Percentiles rank a stretch among this genome's conserved stretches.
Conservation (phyloP, 169 alveolate species). For the Plasmodium sp. region DNA sequence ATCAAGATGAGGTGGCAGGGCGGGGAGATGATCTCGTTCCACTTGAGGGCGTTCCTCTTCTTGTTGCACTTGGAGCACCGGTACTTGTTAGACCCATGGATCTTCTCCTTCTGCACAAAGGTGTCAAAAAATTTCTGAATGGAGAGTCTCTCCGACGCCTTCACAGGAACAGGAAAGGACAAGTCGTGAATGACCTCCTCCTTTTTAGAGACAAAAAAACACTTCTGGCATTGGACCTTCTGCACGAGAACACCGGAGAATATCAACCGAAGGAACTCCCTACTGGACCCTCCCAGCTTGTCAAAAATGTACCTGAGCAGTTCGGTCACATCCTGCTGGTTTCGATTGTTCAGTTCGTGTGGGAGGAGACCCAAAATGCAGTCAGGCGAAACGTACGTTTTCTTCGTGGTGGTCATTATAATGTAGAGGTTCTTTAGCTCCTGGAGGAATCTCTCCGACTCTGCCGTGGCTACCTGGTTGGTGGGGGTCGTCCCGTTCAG, state of each 20-base stretch:
- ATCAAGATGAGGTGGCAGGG: slow-evolving; percentile 87
- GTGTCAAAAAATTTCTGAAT: slow-evolving; percentile 83
- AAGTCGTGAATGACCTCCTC: slow-evolving; percentile 83
- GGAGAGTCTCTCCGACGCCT: slow-evolving; percentile 31
- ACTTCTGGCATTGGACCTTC: slow-evolving; percentile 81
- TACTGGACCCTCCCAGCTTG: slow-evolving; percentile 77
- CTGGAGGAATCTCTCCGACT: slow-evolving; percentile 3
- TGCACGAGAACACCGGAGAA: slow-evolving; percentile 86
- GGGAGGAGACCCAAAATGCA: slow-evolving; percentile 78
- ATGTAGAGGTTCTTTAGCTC: slow-evolving; percentile 70
- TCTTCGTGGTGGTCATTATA: slow-evolving; percentile 77
- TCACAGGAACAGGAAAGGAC: slow-evolving; percentile 78
- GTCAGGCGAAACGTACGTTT: slow-evolving; percentile 73
- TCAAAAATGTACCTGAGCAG: slow-evolving; percentile 79
- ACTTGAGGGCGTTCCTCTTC: slow-evolving; percentile 82
- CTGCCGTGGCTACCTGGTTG: background rate
- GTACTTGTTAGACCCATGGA: slow-evolving; percentile 84
- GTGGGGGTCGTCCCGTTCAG: background rate
- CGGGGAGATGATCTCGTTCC: slow-evolving; percentile 87
- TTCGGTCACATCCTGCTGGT: slow-evolving; percentile 89
- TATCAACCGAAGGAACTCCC: slow-evolving; percentile 78
- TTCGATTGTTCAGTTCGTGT: slow-evolving; percentile 59
- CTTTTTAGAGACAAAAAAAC: slow-evolving; percentile 77
- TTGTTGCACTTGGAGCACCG: slow-evolving; percentile 82
- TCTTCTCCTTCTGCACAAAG: slow-evolving; percentile 79